Conservation (phyloP, 2,329 filamentous ascomycete genomes). For the Botryotinia globosa region DNA sequence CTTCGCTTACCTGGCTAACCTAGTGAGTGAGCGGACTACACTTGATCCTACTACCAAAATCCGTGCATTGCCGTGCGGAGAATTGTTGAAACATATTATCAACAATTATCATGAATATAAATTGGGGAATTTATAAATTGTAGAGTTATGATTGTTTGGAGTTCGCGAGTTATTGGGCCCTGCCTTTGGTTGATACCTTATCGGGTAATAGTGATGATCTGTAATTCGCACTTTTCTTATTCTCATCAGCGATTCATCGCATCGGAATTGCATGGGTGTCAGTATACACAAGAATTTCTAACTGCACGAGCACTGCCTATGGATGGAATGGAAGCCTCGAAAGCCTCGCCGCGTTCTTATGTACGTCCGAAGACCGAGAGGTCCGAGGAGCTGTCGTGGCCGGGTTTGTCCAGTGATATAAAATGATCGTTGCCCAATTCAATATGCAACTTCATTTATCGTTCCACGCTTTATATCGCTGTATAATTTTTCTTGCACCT, state of each 20-base stretch:
- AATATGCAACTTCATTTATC: not conserved
- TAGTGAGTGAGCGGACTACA: conserved; percentile 11
- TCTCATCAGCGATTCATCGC: not conserved
- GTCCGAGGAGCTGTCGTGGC: conserved; percentile 12
- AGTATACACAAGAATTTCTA: not conserved
- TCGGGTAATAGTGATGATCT: not conserved
- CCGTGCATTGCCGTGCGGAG: conserved; percentile 7
- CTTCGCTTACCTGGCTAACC: not conserved
- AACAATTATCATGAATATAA: not conserved
- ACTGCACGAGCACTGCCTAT: not conserved
- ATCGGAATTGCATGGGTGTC: not conserved
- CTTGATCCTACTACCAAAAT: conserved; percentile 3
- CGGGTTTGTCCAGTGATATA: conserved; percentile 17
- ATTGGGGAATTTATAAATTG: not conserved
- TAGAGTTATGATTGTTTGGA: not conserved
- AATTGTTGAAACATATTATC: conserved; percentile 6
- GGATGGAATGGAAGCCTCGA: conserved; percentile 11
- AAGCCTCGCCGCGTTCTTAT: conserved; percentile 15
- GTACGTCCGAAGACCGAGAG: conserved; percentile 19
- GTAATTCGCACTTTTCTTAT: not conserved
- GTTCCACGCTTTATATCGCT: not conserved
- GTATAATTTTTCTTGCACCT: not conserved
- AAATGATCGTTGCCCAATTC: not conserved
- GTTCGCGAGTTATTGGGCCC: not conserved
- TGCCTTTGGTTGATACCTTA: not conserved